These are phyloP conservation scores for Ramaria sp. DNA, from an alignment of 768 basidiomycete species.

Conservation along the genomic window DNA sequence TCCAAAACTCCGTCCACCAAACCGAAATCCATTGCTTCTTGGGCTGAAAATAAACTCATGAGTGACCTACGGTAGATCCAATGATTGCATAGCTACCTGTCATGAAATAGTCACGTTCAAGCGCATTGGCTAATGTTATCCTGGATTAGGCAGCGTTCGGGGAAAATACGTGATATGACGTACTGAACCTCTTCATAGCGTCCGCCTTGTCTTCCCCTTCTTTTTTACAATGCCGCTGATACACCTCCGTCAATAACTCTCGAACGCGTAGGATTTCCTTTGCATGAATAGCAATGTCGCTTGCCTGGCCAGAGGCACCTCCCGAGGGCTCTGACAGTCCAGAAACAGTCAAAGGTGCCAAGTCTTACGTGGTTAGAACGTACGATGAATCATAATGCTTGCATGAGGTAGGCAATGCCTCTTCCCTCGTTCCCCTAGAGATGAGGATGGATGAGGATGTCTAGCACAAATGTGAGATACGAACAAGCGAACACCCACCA, in stretches of 20 bases:
- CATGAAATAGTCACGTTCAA: constrained; percentile 96
- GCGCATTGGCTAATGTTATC: constrained; percentile 54
- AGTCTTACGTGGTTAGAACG: constrained; percentile 16
- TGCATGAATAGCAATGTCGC: constrained; percentile 96
- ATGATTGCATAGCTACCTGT: constrained; percentile 28
- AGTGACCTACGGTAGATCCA: neutral
- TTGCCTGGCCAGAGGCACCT: constrained; percentile 90
- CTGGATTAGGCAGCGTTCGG: constrained; percentile 10
- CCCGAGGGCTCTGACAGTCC: constrained; percentile 77
- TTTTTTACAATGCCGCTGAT: constrained; percentile 74
- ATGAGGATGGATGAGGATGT: constrained; percentile 1
- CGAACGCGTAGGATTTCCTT: constrained; percentile 90
- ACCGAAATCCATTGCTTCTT: constrained; percentile 84
- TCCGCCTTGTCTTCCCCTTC: constrained; percentile 51
- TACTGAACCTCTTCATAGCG: constrained; percentile 73
- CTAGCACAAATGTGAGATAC: constrained; percentile 11
- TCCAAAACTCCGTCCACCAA: constrained; percentile 90
- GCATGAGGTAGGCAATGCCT: constrained; percentile 88
- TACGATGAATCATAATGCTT: constrained; percentile 98
- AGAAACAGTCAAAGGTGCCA: neutral
- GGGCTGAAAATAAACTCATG: constrained; percentile 34
- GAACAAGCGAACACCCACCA: constrained; percentile 28
- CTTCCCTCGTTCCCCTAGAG: constrained; percentile 70
- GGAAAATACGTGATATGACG: constrained; percentile 17
- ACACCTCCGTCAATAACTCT: constrained; percentile 74